Conservation (phyloP, 2,329 filamentous ascomycete species). For the Blastomyces percursus region DNA sequence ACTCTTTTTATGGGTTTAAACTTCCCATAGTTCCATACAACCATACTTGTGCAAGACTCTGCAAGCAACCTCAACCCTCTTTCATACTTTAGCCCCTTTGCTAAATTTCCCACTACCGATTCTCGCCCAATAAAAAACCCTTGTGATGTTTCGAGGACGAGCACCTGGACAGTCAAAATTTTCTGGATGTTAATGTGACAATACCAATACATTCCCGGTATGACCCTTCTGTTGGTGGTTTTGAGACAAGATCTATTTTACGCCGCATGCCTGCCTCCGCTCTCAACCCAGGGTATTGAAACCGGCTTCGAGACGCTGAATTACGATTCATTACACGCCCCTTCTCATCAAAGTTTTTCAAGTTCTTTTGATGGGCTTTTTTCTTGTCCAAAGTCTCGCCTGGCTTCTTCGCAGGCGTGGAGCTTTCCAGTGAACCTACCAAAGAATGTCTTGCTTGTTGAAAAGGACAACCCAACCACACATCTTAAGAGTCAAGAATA, state of each 20-base stretch:
- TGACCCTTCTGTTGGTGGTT: too few species aligned
- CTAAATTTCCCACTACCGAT: background rate
- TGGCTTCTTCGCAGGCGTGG: background rate
- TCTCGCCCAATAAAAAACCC: background rate
- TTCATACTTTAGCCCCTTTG: background rate
- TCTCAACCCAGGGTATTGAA: background rate
- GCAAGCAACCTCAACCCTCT: slow-evolving; percentile 1
- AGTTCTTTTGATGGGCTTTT: background rate
- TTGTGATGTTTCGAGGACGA: background rate
- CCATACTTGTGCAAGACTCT: background rate
- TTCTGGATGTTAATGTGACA: background rate
- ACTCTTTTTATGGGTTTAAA: too few species aligned
- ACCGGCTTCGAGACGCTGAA: background rate
- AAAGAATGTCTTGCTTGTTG: background rate
- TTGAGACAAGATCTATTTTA: too few species aligned
- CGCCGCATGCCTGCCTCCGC: too few species aligned
- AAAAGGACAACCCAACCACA: background rate
- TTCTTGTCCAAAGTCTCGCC: background rate
- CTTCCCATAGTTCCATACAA: background rate
- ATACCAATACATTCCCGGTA: background rate
- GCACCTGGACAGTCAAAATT: background rate
- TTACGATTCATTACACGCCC: background rate
- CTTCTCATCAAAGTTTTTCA: background rate
- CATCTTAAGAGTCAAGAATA: background rate
- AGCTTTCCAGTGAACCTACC: background rate